Evolutionary conservation across 2,329 filamentous ascomycete genomes (phyloP).

Genomic region (Corynespora cassiicola): DNA sequence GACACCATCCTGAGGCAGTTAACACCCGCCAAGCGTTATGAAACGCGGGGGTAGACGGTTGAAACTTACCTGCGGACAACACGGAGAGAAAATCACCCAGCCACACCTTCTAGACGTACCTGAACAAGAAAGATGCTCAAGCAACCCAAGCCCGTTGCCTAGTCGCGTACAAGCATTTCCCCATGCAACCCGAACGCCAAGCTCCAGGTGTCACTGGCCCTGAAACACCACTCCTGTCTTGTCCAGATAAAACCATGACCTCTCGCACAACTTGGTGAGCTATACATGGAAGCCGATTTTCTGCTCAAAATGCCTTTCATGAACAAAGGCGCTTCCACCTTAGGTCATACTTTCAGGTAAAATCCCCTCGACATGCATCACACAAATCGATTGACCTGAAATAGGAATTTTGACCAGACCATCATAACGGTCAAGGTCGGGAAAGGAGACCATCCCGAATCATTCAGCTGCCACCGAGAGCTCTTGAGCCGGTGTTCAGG

Average conservation of each 20-base stretch:
- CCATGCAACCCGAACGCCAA: conserved; percentile 28
- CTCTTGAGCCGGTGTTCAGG: conserved; percentile 40
- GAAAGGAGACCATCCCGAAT: conserved; percentile 35
- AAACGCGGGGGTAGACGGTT: conserved; percentile 12
- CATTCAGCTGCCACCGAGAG: conserved; percentile 43
- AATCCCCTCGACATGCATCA: not conserved
- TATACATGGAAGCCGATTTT: conserved; percentile 38
- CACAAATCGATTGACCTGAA: conserved; percentile 17
- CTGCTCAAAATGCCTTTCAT: conserved; percentile 47
- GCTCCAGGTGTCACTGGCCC: conserved; percentile 20
- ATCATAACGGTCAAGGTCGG: conserved; percentile 44
- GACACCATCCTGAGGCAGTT: conserved; percentile 15
- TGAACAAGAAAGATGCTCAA: conserved; percentile 6
- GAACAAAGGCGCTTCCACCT: conserved; percentile 37
- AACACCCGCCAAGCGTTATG: conserved; percentile 15
- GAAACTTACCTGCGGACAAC: conserved; percentile 13
- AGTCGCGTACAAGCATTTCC: conserved; percentile 14
- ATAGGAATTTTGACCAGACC: conserved; percentile 44
- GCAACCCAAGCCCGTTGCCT: conserved; percentile 10
- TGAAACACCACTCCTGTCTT: conserved; percentile 25
- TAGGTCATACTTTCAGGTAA: conserved; percentile 44
- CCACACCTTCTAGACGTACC: conserved; percentile 4
- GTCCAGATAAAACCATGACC: too few relatives aligned
- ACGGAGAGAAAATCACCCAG: conserved; percentile 4
- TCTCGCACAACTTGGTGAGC: conserved; percentile 7